Conservation (phyloP, 495 filamentous ascomycete species). For the Collariella sp. region DNA sequence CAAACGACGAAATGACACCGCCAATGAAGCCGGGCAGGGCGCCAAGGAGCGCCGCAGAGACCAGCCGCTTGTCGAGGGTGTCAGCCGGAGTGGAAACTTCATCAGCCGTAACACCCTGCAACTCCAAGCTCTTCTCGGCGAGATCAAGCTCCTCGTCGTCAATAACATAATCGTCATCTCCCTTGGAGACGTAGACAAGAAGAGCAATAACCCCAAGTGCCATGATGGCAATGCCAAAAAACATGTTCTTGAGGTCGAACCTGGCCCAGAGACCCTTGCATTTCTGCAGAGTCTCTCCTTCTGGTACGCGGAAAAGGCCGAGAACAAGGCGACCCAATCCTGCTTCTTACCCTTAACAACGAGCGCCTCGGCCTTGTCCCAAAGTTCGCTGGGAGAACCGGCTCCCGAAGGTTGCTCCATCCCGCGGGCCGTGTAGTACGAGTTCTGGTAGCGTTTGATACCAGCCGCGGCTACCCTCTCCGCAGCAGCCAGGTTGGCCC, state of each 20-base stretch:
- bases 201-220: conserved; percentile 56
- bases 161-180: conserved; percentile 35
- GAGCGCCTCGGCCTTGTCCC: conserved; percentile 38
- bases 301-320: conserved; percentile 65
- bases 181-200: conserved; percentile 56
- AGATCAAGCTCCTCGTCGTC: conserved; percentile 38
- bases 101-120: conserved; percentile 27
- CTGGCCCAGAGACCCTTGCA: conserved; percentile 83
- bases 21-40: conserved; percentile 21
- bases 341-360: conserved; percentile 18
- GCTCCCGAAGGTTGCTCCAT: conserved; percentile 50
- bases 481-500: conserved; percentile 64
- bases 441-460: conserved; percentile 75
- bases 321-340: conserved; percentile 39
- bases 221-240: conserved; percentile 64
- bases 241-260: conserved; percentile 82
- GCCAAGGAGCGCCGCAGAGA: conserved; percentile 28
- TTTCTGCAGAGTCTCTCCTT: conserved; percentile 65
- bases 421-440: conserved; percentile 49
- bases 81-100: conserved; percentile 22
- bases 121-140: conserved; percentile 36
- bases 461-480: conserved; percentile 73
- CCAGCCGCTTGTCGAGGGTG: conserved; percentile 29
- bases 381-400: conserved; percentile 50
- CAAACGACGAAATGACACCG: conserved; percentile 21